Evolutionary conservation across 106 monocot species (phyloP), one percentile per base, ranked within the genome.

Genomic region (Dioscorea zingiberensis): DNA sequence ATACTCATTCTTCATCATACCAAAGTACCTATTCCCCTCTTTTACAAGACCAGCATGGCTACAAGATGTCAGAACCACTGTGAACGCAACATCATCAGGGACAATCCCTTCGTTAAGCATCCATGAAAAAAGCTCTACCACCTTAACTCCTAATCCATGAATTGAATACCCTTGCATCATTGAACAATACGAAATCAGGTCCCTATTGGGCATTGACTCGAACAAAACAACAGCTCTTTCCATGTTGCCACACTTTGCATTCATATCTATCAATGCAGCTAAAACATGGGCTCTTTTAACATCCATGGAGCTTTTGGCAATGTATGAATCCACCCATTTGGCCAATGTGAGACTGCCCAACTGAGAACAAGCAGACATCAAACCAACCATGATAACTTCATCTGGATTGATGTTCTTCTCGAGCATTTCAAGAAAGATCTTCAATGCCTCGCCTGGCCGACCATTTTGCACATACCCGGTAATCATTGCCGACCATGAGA

Each of bases 181-280:
- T 0, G 88, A 93, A 61, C 83, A 85, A 69, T 78, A 93, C 7
- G 83, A 78, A 5, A 83, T 26, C 54, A 93, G 48, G 54, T 85
- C 78, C 69, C 64, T 88, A 11, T 63, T 62, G 4, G 58, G 54
- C 80, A 88, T 71, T 17, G 74, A 72, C 4, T 79, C 77, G 38
- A 93, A 93, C 69, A 93, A 59, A 54, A 45, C 0, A 11, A 59
- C 18, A 25, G 93, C 93, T 66, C 85, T 78, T 65, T 80, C 78
- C 73, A 94, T 73, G 69, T 85, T 77, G 4, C 94, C 94, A 62
- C 94, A 90, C 57, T 91, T 94, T 19, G 90, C 80, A 76, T 90
- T 69, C 94, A 91, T 91, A 61, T 90, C 84, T 55, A 90, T 76
- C 44, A 87, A 66, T 19, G 82, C 64, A 19, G 82, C 57, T 27